Conservation (phyloP, 106 monocot genomes). For the Dendrobium huoshanense region DNA sequence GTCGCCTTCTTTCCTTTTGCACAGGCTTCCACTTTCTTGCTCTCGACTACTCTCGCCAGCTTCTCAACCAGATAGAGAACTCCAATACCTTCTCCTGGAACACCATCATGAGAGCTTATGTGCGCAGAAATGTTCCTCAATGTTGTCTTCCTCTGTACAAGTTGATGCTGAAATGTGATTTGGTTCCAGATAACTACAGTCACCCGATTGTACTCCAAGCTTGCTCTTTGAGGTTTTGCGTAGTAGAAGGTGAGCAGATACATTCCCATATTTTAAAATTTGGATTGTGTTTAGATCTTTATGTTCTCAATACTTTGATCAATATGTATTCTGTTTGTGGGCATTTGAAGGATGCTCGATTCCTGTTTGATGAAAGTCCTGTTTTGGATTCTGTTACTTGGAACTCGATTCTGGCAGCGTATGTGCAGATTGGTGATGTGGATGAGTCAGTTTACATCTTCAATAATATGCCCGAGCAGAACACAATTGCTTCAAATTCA, state of each 20-base stretch:
- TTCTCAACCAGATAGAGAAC: conserved; percentile 31
- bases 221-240: conserved; percentile 28
- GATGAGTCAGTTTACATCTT: conserved; percentile 43
- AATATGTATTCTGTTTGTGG: conserved; percentile 66
- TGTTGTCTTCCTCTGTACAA: conserved; percentile 45
- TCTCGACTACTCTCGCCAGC: conserved; percentile 31
- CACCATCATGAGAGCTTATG: conserved; percentile 42
- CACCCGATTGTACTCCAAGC: conserved; percentile 68
- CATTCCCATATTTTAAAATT: conserved; percentile 52
- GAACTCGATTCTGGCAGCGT: conserved; percentile 75
- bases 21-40: conserved; percentile 22
- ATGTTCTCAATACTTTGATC: conserved; percentile 65
- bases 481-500: conserved; percentile 59
- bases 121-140: conserved; percentile 20
- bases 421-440: conserved; percentile 46
- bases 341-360: conserved; percentile 37
- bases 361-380: conserved; percentile 55
- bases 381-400: conserved; percentile 65
- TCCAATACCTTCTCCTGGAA: conserved; percentile 80
- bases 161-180: conserved; percentile 19
- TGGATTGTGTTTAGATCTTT: conserved; percentile 59
- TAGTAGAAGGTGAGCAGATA: conserved; percentile 49
- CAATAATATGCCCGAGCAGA: conserved; percentile 50
- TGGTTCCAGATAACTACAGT: conserved; percentile 51
- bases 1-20: conserved; percentile 62